phyloP scores from a whole-genome alignment of 2,329 filamentous ascomycete genomes.

The Lojkania enalia region DNA sequence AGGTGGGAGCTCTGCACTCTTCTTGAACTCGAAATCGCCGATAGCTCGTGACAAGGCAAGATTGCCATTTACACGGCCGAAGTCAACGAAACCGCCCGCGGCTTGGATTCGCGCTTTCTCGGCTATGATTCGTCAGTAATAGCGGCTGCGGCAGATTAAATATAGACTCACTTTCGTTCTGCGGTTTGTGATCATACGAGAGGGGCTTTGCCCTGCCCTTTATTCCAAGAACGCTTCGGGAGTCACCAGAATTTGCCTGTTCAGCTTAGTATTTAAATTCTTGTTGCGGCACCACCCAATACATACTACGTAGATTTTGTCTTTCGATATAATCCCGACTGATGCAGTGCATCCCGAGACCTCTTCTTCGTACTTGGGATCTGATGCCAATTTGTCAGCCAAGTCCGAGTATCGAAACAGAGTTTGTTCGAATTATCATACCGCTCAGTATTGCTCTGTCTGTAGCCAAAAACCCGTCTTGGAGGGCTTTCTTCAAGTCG shows the following conservation, averaged over 20 bases:
- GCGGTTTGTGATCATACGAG: slow-evolving; percentile 99
- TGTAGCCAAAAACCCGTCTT: slow-evolving; percentile 95
- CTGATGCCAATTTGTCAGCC: slow-evolving; percentile 55
- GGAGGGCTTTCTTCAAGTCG: slow-evolving; percentile 92
- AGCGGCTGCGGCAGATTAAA: slow-evolving; percentile 4
- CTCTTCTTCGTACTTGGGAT: slow-evolving; percentile 95
- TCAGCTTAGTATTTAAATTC: slow-evolving; percentile 22
- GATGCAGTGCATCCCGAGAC: slow-evolving; percentile 97
- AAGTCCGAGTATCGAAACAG: slow-evolving; percentile 8
- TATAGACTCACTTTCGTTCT: slow-evolving; percentile 78
- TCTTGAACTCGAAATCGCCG: slow-evolving; percentile 99
- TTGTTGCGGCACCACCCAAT: not conserved
- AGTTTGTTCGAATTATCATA: slow-evolving; percentile 49
- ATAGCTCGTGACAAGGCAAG: slow-evolving; percentile 95
- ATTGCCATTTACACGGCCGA: slow-evolving; percentile 97
- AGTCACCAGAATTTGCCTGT: slow-evolving; percentile 96
- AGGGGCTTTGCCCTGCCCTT: slow-evolving; percentile 97
- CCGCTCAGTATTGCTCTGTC: slow-evolving; percentile 95
- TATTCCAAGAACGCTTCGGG: slow-evolving; percentile 89
- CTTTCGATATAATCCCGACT: slow-evolving; percentile 81
- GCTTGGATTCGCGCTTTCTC: slow-evolving; percentile 96
- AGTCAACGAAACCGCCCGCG: slow-evolving; percentile 96
- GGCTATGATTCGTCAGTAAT: slow-evolving; percentile 56
- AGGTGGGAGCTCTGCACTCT: slow-evolving; percentile 93
- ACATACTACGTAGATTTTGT: slow-evolving; percentile 95